Evolutionary conservation across 2,329 filamentous ascomycete genomes (phyloP), one percentile per base, ranked within the genome.

Genomic region (Aspergillus pseudoterreus): DNA sequence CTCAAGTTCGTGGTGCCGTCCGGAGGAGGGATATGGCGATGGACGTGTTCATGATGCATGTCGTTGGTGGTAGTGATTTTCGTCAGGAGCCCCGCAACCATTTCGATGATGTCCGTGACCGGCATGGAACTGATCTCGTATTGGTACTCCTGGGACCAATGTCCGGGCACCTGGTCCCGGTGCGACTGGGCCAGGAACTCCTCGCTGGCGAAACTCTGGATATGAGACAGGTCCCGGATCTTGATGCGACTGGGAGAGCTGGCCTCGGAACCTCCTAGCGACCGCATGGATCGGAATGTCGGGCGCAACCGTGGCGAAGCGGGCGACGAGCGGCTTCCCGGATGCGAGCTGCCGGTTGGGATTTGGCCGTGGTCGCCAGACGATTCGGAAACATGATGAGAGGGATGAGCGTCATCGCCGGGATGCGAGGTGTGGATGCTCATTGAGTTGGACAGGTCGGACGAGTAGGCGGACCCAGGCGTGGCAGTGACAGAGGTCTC

Each of bases 111-210:
- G 67, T 99, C 92, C 58, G 87, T 85, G 50, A 97, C 95, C 47
- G 94, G 94, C 92, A 99, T 97, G 48, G 84, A 88, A 73, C 92
- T 96, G 63, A 99, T 96, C 71, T 97, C 94, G 69, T 96, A 99
- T 67, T 85, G 82, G 50, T 81, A 79, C 54, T 83, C 80, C 48
- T 78, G 75, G 30, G 71, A 63, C 56, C 74, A 74, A 61, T 74
- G 68, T 32, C 72, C 66, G 41, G 74, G 69, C 56, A 74, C 54
- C 38, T 60, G 71, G 36, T 72, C 71, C 43, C 71, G 65, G 38
- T 73, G 80, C 69, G 72, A 80, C 71, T 63, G 79, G 59, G 71
- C 84, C 66, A 86, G 78, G 53, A 86, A 76, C 58, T 96, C 90
- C 57, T 92, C 87, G 57, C 81, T 85, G 22, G 90, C 91, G 57